Conservation (phyloP, 2,329 filamentous ascomycete species). For the Microcera coccophila region DNA sequence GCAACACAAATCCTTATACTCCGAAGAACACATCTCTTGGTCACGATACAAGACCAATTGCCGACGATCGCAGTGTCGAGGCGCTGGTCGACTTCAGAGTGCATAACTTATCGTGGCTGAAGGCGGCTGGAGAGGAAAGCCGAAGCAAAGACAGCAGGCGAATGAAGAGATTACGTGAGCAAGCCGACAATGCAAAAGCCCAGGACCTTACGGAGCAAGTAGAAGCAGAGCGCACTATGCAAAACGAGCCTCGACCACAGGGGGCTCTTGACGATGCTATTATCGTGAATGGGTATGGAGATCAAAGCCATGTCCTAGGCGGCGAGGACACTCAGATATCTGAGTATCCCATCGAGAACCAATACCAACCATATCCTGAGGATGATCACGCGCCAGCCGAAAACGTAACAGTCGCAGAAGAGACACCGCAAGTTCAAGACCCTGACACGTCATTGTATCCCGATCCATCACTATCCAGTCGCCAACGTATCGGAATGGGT, state of each 20-base stretch:
- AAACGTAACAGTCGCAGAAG: slow-evolving; percentile 3
- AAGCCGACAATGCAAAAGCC: slow-evolving; percentile 56
- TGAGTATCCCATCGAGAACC: slow-evolving; percentile 9
- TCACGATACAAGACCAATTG: slow-evolving; percentile 84
- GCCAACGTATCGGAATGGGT: slow-evolving; percentile 55
- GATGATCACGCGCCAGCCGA: slow-evolving; percentile 3
- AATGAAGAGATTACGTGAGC: slow-evolving; percentile 54
- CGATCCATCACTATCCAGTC: slow-evolving; percentile 44
- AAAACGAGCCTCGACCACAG: slow-evolving; percentile 7
- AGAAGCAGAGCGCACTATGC: slow-evolving; percentile 22
- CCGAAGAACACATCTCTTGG: slow-evolving; percentile 85
- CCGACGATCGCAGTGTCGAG: slow-evolving; percentile 87
- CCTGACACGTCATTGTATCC: slow-evolving; percentile 41
- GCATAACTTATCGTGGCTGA: slow-evolving; percentile 83
- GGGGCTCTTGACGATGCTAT: slow-evolving; percentile 6
- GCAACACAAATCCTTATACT: slow-evolving; percentile 71
- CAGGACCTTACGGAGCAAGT: slow-evolving; percentile 39
- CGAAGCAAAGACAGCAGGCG: slow-evolving; percentile 54
- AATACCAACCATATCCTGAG: slow-evolving; percentile 10
- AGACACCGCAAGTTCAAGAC: slow-evolving; percentile 25
- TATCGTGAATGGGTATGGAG: slow-evolving; percentile 25
- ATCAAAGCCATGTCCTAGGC: slow-evolving; percentile 33
- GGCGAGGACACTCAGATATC: slow-evolving; percentile 12
- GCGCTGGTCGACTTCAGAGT: slow-evolving; percentile 84
- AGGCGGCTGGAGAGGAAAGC: slow-evolving; percentile 54